Base-by-base conservation (phyloP, 2,329 filamentous ascomycete genomes). In the Fusarium nanum region DNA sequence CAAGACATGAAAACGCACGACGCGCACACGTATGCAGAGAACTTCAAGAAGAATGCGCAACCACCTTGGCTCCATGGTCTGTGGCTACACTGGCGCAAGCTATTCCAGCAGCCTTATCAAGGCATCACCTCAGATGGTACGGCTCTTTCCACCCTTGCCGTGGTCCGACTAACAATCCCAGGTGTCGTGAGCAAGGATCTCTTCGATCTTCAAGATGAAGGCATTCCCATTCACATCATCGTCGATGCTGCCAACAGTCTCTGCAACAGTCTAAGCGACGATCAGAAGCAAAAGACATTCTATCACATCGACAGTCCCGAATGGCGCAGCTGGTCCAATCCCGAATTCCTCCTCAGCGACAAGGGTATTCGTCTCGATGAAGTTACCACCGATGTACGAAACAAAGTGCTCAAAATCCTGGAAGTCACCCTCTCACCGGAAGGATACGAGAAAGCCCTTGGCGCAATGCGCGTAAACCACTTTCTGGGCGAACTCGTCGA, bases 351-450 rank as follows among this genome's bases (percentile, higher is more conserved):
- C 0, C 81, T 93, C 16, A 86, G 87, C 56, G 81, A 89, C 77
- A 91, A 92, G 76, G 92, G 92, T 7, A 77, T 94, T 3, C 87
- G 92, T 2, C 85, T 93, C 0, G 92, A 94, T 71, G 89, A 92
- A 72, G 64, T 84, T 0, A 56, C 46, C 0, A 5, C 3, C 3
- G 41, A 59, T 3, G 0, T 60, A 3, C 41, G 47, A 10, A 25
- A 5, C 0, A 52, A 30, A 4, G 20, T 42, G 0, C 27, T 64
- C 0, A 41, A 23, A 14, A 22, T 67, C 10, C 3, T 67, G 8
- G 60, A 85, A 54, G 76, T 83, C 1, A 88, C 89, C 0, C 83
- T 93, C 1, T 92, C 90, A 0, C 85, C 88, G 0, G 89, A 92
- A 75, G 92, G 92, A 16, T 94, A 93, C 79, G 78, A 85, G 20